Evolutionary conservation across 2,329 filamentous ascomycete genomes (phyloP).

Genomic region (Rutstroemia sp.): DNA sequence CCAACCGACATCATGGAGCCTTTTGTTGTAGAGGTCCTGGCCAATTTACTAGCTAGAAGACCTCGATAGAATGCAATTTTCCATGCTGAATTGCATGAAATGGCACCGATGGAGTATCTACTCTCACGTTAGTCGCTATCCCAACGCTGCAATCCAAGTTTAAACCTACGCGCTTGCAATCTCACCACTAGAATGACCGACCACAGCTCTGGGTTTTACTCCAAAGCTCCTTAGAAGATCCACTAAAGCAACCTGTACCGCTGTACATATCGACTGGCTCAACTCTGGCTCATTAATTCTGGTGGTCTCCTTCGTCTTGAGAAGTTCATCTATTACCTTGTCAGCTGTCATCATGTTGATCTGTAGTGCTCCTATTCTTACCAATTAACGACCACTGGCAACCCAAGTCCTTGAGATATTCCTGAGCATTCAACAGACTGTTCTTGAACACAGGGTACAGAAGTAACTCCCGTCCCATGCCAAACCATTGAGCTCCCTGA

Average conservation of each 20-base stretch:
- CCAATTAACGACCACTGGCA: slow-evolving; percentile 40
- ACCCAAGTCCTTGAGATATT: slow-evolving; percentile 27
- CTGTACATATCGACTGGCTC: slow-evolving; percentile 15
- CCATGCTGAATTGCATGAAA: slow-evolving; percentile 12
- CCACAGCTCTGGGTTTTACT: slow-evolving; percentile 16
- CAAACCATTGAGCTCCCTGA: slow-evolving; percentile 19
- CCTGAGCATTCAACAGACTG: slow-evolving; percentile 19
- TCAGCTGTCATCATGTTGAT: background rate
- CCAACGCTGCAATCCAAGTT: background rate
- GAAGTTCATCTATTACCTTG: background rate
- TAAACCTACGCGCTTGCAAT: slow-evolving; percentile 29
- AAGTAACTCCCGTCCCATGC: slow-evolving; percentile 15
- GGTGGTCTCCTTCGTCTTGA: slow-evolving; percentile 16
- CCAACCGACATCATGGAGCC: slow-evolving; percentile 49
- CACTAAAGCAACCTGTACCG: slow-evolving; percentile 21
- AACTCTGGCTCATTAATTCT: slow-evolving; percentile 11
- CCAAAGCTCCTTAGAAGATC: slow-evolving; percentile 15
- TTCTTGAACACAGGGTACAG: slow-evolving; percentile 5
- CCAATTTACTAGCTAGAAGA: slow-evolving; percentile 11
- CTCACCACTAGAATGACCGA: slow-evolving; percentile 27
- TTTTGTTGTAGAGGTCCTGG: background rate
- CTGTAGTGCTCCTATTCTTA: slow-evolving; percentile 27
- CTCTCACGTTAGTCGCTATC: background rate
- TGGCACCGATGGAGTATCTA: slow-evolving; percentile 21
- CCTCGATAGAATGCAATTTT: slow-evolving; percentile 14